phyloP scores from a whole-genome alignment of 176 grass and related monocot genomes.

The Rhynchospora tenuis region DNA sequence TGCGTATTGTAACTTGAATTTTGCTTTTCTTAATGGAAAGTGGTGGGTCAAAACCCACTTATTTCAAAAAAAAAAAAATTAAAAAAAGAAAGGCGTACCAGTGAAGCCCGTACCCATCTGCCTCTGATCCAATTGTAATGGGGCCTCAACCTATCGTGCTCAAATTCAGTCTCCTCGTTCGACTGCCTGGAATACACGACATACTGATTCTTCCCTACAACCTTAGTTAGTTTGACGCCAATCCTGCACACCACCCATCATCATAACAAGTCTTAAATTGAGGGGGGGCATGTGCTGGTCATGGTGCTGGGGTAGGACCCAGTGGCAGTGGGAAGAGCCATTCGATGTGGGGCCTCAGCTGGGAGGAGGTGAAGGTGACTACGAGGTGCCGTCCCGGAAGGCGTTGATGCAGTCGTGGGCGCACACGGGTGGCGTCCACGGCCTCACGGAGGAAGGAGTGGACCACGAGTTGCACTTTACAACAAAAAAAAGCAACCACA shows the following conservation, averaged over 20 bases:
- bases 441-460: conserved; percentile 42
- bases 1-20: no score
- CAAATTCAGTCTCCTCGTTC: conserved; percentile 62
- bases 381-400: conserved; percentile 45
- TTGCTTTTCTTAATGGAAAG: no score
- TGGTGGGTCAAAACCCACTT: no score
- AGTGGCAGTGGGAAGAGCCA: conserved; percentile 48
- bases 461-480: no score
- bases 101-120: conserved; percentile 54
- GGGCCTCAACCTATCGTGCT: conserved; percentile 44
- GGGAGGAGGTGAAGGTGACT: conserved; percentile 26
- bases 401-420: conserved; percentile 58
- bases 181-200: conserved; percentile 69
- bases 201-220: conserved; percentile 29
- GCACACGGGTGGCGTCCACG: conserved; percentile 32
- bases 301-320: conserved; percentile 30
- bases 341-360: conserved; percentile 55
- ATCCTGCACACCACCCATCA: conserved; percentile 79
- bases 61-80: no score
- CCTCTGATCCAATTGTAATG: conserved; percentile 66
- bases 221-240: conserved; percentile 72
- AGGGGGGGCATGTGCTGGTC: conserved; percentile 27
- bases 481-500: no score
- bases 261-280: conserved; percentile 44
- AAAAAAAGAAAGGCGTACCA: conserved; percentile 36